Evolutionary conservation across 768 basidiomycete genomes (phyloP), one percentile per base, ranked within the genome.

Genomic region (Amanita exitialis): DNA sequence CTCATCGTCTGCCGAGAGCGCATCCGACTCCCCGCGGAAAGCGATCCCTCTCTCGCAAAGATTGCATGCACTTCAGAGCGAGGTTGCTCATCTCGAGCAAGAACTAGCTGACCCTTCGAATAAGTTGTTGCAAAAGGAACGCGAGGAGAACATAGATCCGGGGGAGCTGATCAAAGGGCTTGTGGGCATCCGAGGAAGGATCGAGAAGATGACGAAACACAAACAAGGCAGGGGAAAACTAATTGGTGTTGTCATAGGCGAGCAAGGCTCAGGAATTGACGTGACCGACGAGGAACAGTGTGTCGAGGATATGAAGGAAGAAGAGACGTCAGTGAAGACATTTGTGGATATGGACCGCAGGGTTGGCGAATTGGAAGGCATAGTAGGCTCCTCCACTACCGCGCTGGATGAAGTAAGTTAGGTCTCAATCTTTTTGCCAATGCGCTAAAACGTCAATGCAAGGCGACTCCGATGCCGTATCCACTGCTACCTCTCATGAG

Each of bases 21-120:
- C 69, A 6, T 59, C 64, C 18, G 61, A 59, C 15, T 53, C 54
- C 16, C 58, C 68, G 28, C 67, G 66, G 23, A 51, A 51, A 25
- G 63, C 73, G 4, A 55, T 73, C 20, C 71, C 80, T 0, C 72
- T 85, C 6, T 77, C 82, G 1, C 72, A 77, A 37, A 75, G 84
- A 28, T 64, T 92, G 18, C 76, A 77, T 7, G 64, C 70, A 2
- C 72, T 99, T 6, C 86, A 91, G 54, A 74, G 76, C 2, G 95
- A 99, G 60, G 71, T 97, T 0, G 65, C 76, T 0, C 75, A 89
- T 25, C 74, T 99, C 3, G 95, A 99, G 63, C 63, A 69, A 1
- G 90, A 94, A 59, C 71, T 94, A n/a, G 74, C 82, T 0, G 86
- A 90, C 57, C 88, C 87, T 8, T 77, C 87, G 3, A 90, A 85